These are phyloP conservation scores for Aspergillus bertholletiae DNA, from an alignment of 495 filamentous ascomycete species.

Conservation along the genomic window DNA sequence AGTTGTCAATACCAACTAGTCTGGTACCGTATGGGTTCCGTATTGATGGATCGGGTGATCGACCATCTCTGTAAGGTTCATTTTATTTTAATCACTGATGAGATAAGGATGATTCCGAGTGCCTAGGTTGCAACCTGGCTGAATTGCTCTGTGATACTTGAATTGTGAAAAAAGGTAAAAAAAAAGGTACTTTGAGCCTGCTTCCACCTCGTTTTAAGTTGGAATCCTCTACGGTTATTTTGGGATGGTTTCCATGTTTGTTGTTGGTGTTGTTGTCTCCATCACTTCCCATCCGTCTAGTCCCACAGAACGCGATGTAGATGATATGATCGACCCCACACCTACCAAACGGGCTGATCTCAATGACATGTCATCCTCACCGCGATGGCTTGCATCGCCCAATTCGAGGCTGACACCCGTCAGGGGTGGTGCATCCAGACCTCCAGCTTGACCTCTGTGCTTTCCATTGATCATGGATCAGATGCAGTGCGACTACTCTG, in stretches of 20 bases:
- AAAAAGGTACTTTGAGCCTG: too few relatives aligned
- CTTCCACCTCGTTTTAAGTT: too few relatives aligned
- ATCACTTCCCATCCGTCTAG: background rate
- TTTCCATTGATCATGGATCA: too few relatives aligned
- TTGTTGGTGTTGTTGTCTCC: background rate
- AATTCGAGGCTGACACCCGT: slow-evolving; percentile 52
- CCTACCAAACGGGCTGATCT: background rate
- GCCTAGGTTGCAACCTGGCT: too few relatives aligned
- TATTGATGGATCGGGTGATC: background rate
- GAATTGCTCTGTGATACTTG: too few relatives aligned
- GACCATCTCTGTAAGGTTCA: too few relatives aligned
- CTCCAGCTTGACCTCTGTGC: too few relatives aligned
- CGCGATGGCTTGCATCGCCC: slow-evolving; percentile 79
- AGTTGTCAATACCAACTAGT: background rate
- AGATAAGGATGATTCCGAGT: background rate
- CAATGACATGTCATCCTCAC: slow-evolving; percentile 29
- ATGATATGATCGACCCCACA: background rate
- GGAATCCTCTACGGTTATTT: too few relatives aligned
- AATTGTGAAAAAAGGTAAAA: too few relatives aligned
- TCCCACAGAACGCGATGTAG: too few relatives aligned
- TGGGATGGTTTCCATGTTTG: too few relatives aligned
- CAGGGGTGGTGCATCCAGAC: background rate
- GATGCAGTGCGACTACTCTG: too few relatives aligned
- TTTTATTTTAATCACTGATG: background rate
- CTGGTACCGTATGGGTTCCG: background rate